A percentile compares a stretch with the other conserved stretches of the same genome.
Conservation (phyloP, 2,329 filamentous ascomycete species). For the Periconia macrospinosa region DNA sequence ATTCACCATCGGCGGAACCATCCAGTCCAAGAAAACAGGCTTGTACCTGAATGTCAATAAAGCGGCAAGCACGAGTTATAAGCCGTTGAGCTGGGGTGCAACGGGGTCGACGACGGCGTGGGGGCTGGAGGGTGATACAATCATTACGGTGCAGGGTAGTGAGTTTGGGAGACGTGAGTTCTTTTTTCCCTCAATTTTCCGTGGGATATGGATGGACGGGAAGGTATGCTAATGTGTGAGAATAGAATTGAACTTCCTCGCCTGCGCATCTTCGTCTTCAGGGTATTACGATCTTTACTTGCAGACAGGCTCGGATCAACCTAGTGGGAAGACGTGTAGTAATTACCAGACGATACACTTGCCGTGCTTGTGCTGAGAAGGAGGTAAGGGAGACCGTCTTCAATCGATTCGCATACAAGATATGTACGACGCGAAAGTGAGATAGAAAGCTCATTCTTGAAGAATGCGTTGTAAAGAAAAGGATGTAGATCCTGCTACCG, state of each 20-base stretch:
- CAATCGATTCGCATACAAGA: too few species aligned
- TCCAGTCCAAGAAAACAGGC: constrained; percentile 54
- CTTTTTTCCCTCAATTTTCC: constrained; percentile 11
- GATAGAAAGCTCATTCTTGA: too few species aligned
- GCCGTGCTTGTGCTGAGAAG: constrained; percentile 52
- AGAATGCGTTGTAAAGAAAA: too few species aligned
- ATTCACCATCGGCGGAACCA: constrained; percentile 54
- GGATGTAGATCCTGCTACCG: too few species aligned
- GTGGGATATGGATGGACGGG: neutral
- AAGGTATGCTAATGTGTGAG: neutral
- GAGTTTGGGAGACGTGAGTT: constrained; percentile 47
- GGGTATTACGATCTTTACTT: constrained; percentile 56
- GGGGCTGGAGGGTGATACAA: constrained; percentile 53
- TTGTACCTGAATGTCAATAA: constrained; percentile 53
- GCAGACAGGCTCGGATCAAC: constrained; percentile 56
- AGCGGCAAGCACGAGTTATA: constrained; percentile 52
- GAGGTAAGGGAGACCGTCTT: neutral
- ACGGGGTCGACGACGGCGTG: constrained; percentile 51
- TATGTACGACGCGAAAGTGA: too few species aligned
- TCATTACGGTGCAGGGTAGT: constrained; percentile 51
- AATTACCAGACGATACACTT: constrained; percentile 60
- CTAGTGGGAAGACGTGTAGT: constrained; percentile 54
- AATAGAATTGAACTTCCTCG: constrained; percentile 55
- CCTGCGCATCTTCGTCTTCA: constrained; percentile 44
- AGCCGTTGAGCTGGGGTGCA: constrained; percentile 52